A percentile compares a stretch with the other conserved stretches of the same genome.
Conservation (phyloP, 2,329 filamentous ascomycete species). For the Macroventuria anomochaeta region DNA sequence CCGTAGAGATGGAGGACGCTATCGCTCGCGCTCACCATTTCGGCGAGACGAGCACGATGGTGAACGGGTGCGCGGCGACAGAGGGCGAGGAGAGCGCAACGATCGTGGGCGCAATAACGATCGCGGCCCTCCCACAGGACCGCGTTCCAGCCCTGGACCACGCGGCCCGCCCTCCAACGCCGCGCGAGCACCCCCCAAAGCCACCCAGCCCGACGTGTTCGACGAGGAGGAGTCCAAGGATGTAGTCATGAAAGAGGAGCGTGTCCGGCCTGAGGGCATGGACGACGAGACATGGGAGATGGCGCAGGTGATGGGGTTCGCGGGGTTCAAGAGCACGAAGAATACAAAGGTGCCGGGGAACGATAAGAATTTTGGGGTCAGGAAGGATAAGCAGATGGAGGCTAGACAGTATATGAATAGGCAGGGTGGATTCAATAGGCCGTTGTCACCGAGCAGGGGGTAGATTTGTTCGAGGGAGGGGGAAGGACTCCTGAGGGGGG, state of each 20-base stretch:
- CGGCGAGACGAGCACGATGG: constrained; percentile 31
- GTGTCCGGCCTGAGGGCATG: constrained; percentile 48
- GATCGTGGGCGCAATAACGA: constrained; percentile 14
- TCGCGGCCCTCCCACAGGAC: constrained; percentile 35
- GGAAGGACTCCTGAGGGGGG: neutral
- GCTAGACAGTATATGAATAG: constrained; percentile 98
- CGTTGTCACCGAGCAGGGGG: constrained; percentile 60
- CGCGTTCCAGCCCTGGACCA: constrained; percentile 27
- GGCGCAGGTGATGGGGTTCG: constrained; percentile 89
- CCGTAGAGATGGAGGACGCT: constrained; percentile 28
- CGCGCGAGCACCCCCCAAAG: neutral
- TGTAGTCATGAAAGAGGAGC: constrained; percentile 38
- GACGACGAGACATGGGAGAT: constrained; percentile 75
- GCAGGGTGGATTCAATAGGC: constrained; percentile 80
- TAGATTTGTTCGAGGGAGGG: neutral
- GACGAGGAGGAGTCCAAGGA: constrained; percentile 32
- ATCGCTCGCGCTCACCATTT: constrained; percentile 39
- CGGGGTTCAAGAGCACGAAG: constrained; percentile 84
- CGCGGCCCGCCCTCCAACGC: constrained; percentile 7
- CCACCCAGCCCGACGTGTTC: constrained; percentile 5
- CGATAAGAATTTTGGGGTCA: constrained; percentile 74
- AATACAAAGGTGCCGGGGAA: constrained; percentile 89
- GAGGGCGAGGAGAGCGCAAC: constrained; percentile 21
- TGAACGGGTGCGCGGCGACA: constrained; percentile 23
- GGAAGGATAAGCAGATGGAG: constrained; percentile 92